Conservation (phyloP, 1,139 yeast species). For the Diutina rugosa region DNA sequence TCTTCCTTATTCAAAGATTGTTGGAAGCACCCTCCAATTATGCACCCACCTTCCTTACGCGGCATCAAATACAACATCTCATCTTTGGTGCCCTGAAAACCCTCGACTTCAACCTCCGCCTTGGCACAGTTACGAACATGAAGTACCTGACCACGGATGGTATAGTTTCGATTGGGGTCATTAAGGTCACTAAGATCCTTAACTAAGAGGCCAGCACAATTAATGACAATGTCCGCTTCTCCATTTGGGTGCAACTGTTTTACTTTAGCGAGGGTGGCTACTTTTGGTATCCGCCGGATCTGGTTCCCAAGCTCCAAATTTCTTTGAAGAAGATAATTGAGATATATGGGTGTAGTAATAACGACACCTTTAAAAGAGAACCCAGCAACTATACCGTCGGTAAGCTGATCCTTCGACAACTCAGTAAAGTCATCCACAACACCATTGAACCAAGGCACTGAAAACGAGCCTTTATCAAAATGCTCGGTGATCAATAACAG, state of each 20-base stretch:
- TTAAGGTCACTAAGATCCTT: slow-evolving; percentile 8
- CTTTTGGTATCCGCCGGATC: slow-evolving; percentile 14
- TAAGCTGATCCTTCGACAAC: background rate
- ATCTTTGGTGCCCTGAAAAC: slow-evolving; percentile 17
- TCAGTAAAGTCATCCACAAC: slow-evolving; percentile 17
- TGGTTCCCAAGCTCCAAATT: slow-evolving; percentile 24
- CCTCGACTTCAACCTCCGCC: slow-evolving; percentile 13
- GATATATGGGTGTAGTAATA: slow-evolving; percentile 35
- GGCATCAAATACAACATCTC: slow-evolving; percentile 39
- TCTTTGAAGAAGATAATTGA: slow-evolving; percentile 29
- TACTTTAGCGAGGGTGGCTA: slow-evolving; percentile 7
- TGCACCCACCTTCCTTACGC: slow-evolving; percentile 39
- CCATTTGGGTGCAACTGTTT: slow-evolving; percentile 2
- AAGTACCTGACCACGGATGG: slow-evolving; percentile 27
- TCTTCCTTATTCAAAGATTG: slow-evolving; percentile 13
- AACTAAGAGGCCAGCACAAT: slow-evolving; percentile 31
- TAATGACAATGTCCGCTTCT: slow-evolving; percentile 26
- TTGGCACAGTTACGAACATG: slow-evolving; percentile 13
- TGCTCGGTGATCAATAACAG: slow-evolving; percentile 17
- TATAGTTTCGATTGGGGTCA: slow-evolving; percentile 12
- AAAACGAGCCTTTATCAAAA: slow-evolving; percentile 9
- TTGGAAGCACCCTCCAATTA: slow-evolving; percentile 37
- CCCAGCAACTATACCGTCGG: slow-evolving; percentile 27
- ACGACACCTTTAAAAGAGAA: slow-evolving; percentile 33
- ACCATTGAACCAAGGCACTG: slow-evolving; percentile 34